A percentile compares a stretch with the other conserved stretches of the same genome.
These are phyloP conservation scores for Aureobasidium pullulans DNA, from an alignment of 2,329 filamentous ascomycete species.

Conservation along the genomic window DNA sequence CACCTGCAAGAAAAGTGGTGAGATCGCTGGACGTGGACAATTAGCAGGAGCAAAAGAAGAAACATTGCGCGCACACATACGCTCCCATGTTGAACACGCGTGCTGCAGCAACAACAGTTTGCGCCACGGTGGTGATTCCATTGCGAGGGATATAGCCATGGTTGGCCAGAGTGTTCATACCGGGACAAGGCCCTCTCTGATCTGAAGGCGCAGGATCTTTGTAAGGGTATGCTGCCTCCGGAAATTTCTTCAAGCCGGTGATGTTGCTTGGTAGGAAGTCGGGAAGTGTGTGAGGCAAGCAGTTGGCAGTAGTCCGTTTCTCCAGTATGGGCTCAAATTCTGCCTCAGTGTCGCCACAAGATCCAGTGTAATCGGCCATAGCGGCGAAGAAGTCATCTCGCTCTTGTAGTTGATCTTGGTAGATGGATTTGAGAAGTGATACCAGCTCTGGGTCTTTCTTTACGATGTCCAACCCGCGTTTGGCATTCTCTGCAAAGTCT, in stretches of 20 bases:
- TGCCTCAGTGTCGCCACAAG: neutral
- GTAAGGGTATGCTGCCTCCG: constrained; percentile 8
- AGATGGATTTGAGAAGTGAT: neutral
- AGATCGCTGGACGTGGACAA: neutral
- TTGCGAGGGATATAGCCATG: constrained; percentile 21
- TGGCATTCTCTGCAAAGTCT: constrained; percentile 2
- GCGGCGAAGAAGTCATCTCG: constrained; percentile 6
- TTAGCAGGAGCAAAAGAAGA: neutral
- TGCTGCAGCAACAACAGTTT: constrained; percentile 2
- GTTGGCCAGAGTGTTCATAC: constrained; percentile 21
- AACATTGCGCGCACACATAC: neutral
- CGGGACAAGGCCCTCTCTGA: constrained; percentile 8
- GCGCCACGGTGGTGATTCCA: constrained; percentile 9
- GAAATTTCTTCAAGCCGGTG: constrained; percentile 7
- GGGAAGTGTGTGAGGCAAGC: constrained; percentile 7
- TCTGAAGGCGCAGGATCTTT: neutral
- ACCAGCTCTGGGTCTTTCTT: constrained; percentile 6
- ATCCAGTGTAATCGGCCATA: neutral
- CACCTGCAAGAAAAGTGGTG: neutral
- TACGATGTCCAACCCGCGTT: constrained; percentile 1
- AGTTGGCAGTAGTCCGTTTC: neutral
- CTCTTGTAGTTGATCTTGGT: constrained; percentile 1
- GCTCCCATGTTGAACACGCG: constrained; percentile 15
- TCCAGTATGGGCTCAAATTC: neutral
- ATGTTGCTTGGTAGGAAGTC: constrained; percentile 9